These are phyloP conservation scores for Chaetothyriales sp. DNA, from an alignment of 2,329 filamentous ascomycete genomes.

Conservation along the genomic window DNA sequence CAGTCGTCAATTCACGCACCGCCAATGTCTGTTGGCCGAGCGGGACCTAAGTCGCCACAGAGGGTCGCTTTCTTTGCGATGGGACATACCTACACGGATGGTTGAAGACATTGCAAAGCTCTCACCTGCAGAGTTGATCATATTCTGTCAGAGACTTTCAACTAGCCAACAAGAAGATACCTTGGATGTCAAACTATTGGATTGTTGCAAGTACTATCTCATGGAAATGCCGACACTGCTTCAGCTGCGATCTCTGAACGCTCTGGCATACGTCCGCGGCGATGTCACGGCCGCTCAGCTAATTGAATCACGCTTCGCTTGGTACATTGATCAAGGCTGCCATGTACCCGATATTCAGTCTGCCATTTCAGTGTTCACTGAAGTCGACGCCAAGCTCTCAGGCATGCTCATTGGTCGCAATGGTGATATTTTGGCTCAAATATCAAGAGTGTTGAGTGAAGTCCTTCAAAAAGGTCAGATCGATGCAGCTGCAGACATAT, in stretches of 20 bases:
- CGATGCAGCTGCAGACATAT: slow-evolving; percentile 40
- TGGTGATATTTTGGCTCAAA: slow-evolving; percentile 24
- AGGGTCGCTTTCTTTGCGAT: slow-evolving; percentile 21
- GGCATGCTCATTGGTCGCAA: slow-evolving; percentile 20
- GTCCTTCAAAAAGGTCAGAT: slow-evolving; percentile 23
- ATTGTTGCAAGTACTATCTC: slow-evolving; percentile 24
- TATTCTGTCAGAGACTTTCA: slow-evolving; percentile 27
- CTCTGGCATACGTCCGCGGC: slow-evolving; percentile 29
- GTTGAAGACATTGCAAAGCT: slow-evolving; percentile 30
- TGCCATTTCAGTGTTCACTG: slow-evolving; percentile 27
- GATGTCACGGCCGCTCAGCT: slow-evolving; percentile 24
- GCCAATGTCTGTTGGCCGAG: slow-evolving; percentile 26
- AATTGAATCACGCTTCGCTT: slow-evolving; percentile 27
- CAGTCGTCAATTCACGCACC: background rate
- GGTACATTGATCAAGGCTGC: slow-evolving; percentile 30
- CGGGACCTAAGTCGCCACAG: slow-evolving; percentile 27
- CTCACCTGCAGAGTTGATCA: slow-evolving; percentile 29
- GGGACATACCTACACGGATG: slow-evolving; percentile 26
- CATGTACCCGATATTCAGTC: slow-evolving; percentile 22
- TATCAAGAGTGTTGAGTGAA: slow-evolving; percentile 27
- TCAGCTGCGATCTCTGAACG: slow-evolving; percentile 29
- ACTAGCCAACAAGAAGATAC: slow-evolving; percentile 21
- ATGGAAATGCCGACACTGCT: slow-evolving; percentile 26
- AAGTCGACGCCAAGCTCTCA: slow-evolving; percentile 23
- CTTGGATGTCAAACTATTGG: slow-evolving; percentile 21